Evolutionary conservation across 2,329 filamentous ascomycete genomes (phyloP), one percentile per base, ranked within the genome.

Genomic region (Penicillium sclerotigenum): DNA sequence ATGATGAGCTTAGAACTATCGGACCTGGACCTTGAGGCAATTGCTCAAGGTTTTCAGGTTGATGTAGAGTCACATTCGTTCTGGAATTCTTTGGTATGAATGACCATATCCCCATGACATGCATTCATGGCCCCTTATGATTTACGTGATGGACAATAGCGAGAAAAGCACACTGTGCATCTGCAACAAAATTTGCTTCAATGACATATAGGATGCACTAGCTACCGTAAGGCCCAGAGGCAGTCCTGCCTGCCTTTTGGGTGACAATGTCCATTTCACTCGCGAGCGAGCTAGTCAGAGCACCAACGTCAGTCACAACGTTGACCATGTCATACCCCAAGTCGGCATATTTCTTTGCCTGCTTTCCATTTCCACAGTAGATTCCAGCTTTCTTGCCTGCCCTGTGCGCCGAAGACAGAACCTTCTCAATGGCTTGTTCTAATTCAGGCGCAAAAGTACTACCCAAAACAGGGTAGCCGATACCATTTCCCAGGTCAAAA

Each of bases 21-120:
- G 1, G 64, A 66, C 45, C 40, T 68, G 3, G 66, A 68, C 33
- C 60, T 68, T 29, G 66, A 68, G 37, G 65, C 66, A 8, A 68
- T 68, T 40, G 63, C 65, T 5, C 60, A 68, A 42, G 64, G 66
- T 5, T 68, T 68, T 42, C 61, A 63, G 31, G 58, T 66, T 43
- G 65, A 66, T 37, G 50, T 60, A 9, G 64, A 66, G 45, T 42
- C 63, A 16, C 58, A 62, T 51, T 64, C 61, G 33, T 52, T 64
- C 3, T 62, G 63, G 61, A 59, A 63, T 29, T 60, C 62, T 3
- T 48, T 63, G 2, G 54, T 59, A 8, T 64, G 14, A 60, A 49
- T n/a, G 20, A 14, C 0, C 7, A 34, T 34, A 13, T 8, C 5
- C 7, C 20, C 9, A n/a, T 18, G 26, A 20, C 4, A 18, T 40